phyloP scores from a whole-genome alignment of 805 yeast species.

The Torulaspora microellipsoides region DNA sequence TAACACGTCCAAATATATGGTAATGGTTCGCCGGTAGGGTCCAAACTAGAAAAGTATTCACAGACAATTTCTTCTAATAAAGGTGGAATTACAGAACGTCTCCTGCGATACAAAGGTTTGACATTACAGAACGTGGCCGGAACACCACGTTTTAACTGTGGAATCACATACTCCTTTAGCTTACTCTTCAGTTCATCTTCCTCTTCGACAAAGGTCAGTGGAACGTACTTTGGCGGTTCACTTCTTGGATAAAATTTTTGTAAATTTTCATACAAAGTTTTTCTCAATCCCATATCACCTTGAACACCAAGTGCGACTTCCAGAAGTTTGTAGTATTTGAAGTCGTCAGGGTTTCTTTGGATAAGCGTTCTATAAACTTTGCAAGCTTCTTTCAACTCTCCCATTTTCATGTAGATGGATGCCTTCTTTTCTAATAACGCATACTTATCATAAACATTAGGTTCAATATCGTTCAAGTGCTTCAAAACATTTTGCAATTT shows the following conservation, averaged over 20 bases:
- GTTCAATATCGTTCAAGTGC: slow-evolving; percentile 50
- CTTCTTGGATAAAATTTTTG: slow-evolving; percentile 72
- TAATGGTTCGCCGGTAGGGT: slow-evolving; percentile 33
- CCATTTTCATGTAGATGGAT: slow-evolving; percentile 53
- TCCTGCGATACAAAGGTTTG: slow-evolving; percentile 66
- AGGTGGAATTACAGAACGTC: slow-evolving; percentile 34
- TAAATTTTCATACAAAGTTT: slow-evolving; percentile 60
- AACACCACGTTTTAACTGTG: slow-evolving; percentile 71
- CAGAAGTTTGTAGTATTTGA: slow-evolving; percentile 56
- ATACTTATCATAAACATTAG: slow-evolving; percentile 52
- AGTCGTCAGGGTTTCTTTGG: slow-evolving; percentile 81
- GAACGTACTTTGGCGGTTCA: slow-evolving; percentile 74
- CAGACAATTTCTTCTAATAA: slow-evolving; percentile 51
- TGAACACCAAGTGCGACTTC: slow-evolving; percentile 56
- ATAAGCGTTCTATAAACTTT: slow-evolving; percentile 61
- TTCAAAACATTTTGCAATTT: slow-evolving; percentile 56
- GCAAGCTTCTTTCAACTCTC: slow-evolving; percentile 59
- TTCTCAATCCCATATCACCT: slow-evolving; percentile 46
- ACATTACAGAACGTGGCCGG: slow-evolving; percentile 87
- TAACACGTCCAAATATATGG: slow-evolving; percentile 60
- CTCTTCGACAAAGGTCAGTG: slow-evolving; percentile 65
- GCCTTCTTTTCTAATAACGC: slow-evolving; percentile 66
- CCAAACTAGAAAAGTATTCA: slow-evolving; percentile 40
- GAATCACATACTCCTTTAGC: slow-evolving; percentile 50
- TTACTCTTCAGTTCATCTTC: slow-evolving; percentile 41